Conservation (phyloP, 2,329 filamentous ascomycete species). For the Verticillium isaacii region DNA sequence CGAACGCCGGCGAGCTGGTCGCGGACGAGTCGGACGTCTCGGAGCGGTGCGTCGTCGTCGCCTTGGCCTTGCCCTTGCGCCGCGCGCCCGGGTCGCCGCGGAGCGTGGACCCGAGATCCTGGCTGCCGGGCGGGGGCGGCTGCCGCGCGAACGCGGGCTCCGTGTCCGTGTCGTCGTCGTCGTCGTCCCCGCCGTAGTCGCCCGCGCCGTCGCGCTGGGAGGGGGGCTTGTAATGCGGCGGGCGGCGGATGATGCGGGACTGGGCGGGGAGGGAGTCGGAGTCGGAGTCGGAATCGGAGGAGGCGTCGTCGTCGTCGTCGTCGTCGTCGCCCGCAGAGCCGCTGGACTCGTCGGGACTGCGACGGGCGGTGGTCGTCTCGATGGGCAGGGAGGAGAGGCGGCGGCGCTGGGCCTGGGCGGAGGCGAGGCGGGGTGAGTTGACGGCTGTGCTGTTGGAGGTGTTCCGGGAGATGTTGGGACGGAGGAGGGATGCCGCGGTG, state of each 20-base stretch:
- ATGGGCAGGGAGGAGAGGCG: constrained; percentile 42
- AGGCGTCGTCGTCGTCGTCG: constrained; percentile 21
- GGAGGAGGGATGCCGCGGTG: constrained; percentile 31
- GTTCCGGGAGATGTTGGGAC: constrained; percentile 41
- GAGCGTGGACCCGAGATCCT: constrained; percentile 49
- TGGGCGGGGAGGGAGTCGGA: constrained; percentile 47
- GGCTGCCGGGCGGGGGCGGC: constrained; percentile 26
- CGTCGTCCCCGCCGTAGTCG: constrained; percentile 22
- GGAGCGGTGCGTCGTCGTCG: constrained; percentile 33
- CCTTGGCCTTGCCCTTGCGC: constrained; percentile 14
- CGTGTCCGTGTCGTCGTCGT: constrained; percentile 51
- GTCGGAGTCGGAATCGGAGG: constrained; percentile 34
- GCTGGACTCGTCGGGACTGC: constrained; percentile 17
- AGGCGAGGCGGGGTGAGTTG: constrained; percentile 22
- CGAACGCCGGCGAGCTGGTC: constrained; percentile 42
- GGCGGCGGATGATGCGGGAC: constrained; percentile 56
- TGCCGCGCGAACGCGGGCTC: constrained; percentile 51
- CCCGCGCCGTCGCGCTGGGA: constrained; percentile 8
- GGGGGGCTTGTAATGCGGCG: constrained; percentile 41
- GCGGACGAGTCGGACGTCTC: constrained; percentile 59
- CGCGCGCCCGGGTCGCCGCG: constrained; percentile 37
- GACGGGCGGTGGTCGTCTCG: constrained; percentile 13
- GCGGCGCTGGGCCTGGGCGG: constrained; percentile 26
- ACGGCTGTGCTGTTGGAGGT: constrained; percentile 41
- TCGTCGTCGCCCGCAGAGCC: constrained; percentile 19